Evolutionary conservation across 495 filamentous ascomycete genomes (phyloP), one percentile per base, ranked within the genome.

Genomic region (Hypoxylon subgilvum): DNA sequence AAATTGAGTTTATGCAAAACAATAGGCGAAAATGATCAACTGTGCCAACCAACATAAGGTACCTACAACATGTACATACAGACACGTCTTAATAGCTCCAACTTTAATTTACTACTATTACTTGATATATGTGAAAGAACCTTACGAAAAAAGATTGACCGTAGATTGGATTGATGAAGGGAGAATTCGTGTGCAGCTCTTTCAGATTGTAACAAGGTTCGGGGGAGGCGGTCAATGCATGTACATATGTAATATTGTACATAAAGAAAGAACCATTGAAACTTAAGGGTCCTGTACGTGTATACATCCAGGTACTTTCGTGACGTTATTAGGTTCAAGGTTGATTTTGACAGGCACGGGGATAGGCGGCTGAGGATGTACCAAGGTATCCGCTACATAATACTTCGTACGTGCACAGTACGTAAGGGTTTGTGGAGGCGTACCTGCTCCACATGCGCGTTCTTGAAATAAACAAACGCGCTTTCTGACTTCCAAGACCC

Each of bases 401-500:
- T n/a, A n/a, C n/a, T n/a, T n/a, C n/a, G n/a, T n/a, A n/a, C n/a
- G n/a, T n/a, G n/a, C n/a, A n/a, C n/a, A n/a, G n/a, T n/a, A n/a
- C n/a, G n/a, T n/a, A n/a, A n/a, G 58, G 43, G 38, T 47, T 52
- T 30, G 53, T 58, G 61, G n/a, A n/a, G n/a, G 53, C 61, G 53
- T 17, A 46, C 38, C 36, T 35, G 55, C 35, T 31, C 55, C 54
- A 54, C 48, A 54, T 38, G 40, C 61, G 61, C 55, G 54, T 64
- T n/a, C 61, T 53, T 35, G 53, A 59, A 64, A 59, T 64, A 64
- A 64, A 64, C 61, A 64, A 64, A 64, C 61, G 61, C 61, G 61
- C 48, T 58, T 25, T 17, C n/a, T n/a, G n/a, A n/a, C n/a, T n/a
- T n/a, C n/a, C 23, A n/a, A 35, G 12, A 53, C 36, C 44, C 54